phyloP scores from a whole-genome alignment of 495 filamentous ascomycete genomes.

The Penicillium tannophilum region DNA sequence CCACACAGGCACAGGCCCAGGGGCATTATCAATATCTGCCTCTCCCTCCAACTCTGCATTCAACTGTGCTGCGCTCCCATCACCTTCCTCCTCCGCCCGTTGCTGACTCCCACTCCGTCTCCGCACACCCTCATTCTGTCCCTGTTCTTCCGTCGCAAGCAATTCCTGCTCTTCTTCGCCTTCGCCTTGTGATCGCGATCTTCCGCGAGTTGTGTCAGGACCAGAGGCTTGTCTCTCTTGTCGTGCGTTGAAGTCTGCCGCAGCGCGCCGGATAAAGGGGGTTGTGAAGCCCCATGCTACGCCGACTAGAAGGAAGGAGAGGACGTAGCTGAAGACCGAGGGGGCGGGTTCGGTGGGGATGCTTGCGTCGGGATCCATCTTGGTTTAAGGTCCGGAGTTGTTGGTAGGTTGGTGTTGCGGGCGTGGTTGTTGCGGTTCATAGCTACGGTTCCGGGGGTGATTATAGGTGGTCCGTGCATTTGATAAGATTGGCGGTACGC shows the following conservation, averaged over 20 bases:
- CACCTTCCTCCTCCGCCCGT: conserved; percentile 1
- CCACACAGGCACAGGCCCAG: conserved; percentile 29
- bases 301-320: conserved; percentile 89
- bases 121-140: conserved; percentile 13
- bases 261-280: conserved; percentile 61
- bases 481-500: not conserved
- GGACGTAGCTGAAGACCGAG: conserved; percentile 73
- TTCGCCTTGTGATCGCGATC: conserved; percentile 9
- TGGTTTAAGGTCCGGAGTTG: conserved; percentile 5
- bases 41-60: conserved; percentile 8
- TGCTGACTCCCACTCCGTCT: conserved; percentile 24
- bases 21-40: conserved; percentile 25
- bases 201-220: conserved; percentile 9
- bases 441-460: not conserved
- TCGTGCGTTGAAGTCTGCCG: conserved; percentile 58
- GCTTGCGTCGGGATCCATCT: conserved; percentile 36
- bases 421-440: not conserved
- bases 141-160: conserved; percentile 1
- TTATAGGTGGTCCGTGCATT: not conserved
- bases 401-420: not conserved
- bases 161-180: conserved; percentile 28
- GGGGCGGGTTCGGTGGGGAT: conserved; percentile 57
- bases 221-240: conserved; percentile 34
- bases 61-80: not conserved
- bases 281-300: conserved; percentile 77